Evolutionary conservation across 208 protist species (phyloP).

Genomic region (Novymonas esmeraldas): DNA sequence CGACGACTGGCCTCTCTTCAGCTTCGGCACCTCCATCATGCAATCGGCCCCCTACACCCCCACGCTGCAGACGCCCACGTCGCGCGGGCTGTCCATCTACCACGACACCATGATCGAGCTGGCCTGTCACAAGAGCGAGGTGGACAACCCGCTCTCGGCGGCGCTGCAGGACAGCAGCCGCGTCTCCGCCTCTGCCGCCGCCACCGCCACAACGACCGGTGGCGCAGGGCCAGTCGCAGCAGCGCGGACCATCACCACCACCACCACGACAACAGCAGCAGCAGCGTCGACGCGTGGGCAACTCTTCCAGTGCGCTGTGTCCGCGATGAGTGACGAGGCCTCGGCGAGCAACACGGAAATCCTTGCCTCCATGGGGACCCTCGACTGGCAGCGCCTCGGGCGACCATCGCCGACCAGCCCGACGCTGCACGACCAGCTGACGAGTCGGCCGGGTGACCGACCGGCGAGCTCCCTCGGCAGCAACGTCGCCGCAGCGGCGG

Average conservation of each 20-base stretch:
- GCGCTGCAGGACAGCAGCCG: background rate
- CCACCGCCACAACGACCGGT: background rate
- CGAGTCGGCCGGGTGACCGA: background rate
- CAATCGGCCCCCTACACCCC: conserved; percentile 25
- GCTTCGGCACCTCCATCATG: conserved; percentile 33
- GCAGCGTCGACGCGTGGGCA: background rate
- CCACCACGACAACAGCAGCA: background rate
- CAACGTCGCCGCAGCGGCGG: background rate
- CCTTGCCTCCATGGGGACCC: background rate
- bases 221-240: background rate
- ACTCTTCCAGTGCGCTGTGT: background rate
- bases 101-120: conserved; percentile 23
- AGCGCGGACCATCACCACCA: background rate
- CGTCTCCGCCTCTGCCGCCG: background rate
- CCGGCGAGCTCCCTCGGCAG: background rate
- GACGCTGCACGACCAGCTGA: conserved; percentile 11
- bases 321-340: background rate
- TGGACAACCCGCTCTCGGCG: conserved; percentile 17
- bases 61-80: conserved; percentile 5
- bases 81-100: conserved; percentile 30
- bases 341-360: conserved; percentile 4
- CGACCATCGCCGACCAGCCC: conserved; percentile 7
- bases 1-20: conserved; percentile 20
- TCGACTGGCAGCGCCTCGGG: conserved; percentile 18
- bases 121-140: conserved; percentile 18